Conservation (phyloP, 495 filamentous ascomycete species). For the Xylaria cubensis region DNA sequence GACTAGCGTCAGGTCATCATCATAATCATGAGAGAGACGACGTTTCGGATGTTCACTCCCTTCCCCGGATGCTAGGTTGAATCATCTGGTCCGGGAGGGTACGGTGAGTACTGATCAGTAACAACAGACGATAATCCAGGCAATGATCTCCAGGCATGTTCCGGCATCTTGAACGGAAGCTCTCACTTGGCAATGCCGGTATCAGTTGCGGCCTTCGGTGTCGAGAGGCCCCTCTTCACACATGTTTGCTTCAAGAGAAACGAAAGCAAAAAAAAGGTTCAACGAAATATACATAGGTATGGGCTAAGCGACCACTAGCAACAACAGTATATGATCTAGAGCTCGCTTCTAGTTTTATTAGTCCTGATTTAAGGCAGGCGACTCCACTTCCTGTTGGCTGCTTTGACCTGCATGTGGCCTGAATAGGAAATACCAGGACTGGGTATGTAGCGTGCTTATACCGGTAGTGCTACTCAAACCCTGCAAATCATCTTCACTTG, state of each 20-base stretch:
- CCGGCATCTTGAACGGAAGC: not conserved
- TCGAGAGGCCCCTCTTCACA: not conserved
- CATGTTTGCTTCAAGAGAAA: not conserved
- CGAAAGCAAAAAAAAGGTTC: not conserved
- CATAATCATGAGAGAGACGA: not conserved
- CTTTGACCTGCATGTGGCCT: conserved; percentile 39
- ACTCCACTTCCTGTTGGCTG: conserved; percentile 41
- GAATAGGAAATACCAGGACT: conserved; percentile 39
- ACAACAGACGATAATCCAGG: conserved; percentile 3
- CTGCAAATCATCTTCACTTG: not conserved
- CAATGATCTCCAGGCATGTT: conserved; percentile 12
- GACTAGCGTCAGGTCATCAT: not conserved
- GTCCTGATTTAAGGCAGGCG: not conserved
- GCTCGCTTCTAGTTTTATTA: not conserved
- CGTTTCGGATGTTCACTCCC: not conserved
- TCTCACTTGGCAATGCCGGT: not conserved
- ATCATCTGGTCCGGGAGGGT: not conserved
- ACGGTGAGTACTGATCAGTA: not conserved
- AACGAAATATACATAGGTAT: not conserved
- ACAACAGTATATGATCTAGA: not conserved
- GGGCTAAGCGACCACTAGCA: not conserved
- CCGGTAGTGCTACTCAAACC: conserved; percentile 7
- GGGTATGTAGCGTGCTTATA: conserved; percentile 22
- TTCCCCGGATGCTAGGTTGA: conserved; percentile 3
- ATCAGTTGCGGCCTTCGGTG: conserved; percentile 1